Evolutionary conservation across 2,329 filamentous ascomycete species (phyloP).

Genomic region (Neospermospora avenae): DNA sequence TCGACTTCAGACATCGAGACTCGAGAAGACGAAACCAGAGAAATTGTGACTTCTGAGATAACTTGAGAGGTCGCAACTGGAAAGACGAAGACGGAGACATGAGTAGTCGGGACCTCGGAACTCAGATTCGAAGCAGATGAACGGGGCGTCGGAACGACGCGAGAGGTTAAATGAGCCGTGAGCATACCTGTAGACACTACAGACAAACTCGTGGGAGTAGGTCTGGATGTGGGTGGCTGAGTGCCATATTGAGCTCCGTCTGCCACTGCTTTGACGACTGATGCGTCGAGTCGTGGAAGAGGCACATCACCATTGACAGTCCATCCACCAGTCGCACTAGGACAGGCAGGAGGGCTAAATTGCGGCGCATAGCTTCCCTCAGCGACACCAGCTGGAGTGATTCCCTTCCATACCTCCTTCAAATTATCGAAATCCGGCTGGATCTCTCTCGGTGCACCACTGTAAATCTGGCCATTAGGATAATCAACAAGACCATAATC

Average conservation of each 20-base stretch:
- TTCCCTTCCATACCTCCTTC: constrained; percentile 69
- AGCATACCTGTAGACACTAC: constrained; percentile 1
- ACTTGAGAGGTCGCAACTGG: too few species aligned
- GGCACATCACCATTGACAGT: constrained; percentile 64
- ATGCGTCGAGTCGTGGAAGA: constrained; percentile 61
- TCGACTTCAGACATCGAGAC: too few species aligned
- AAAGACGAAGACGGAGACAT: too few species aligned
- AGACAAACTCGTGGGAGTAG: background rate
- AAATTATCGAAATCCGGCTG: constrained; percentile 76
- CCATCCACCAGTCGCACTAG: constrained; percentile 69
- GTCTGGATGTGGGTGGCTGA: background rate
- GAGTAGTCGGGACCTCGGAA: too few species aligned
- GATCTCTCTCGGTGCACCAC: constrained; percentile 64
- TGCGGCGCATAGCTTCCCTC: constrained; percentile 60
- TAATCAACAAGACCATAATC: constrained; percentile 80
- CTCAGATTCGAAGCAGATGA: background rate
- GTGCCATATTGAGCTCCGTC: background rate
- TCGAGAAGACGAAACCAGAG: too few species aligned
- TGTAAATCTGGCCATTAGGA: constrained; percentile 54
- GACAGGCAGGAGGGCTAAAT: constrained; percentile 65
- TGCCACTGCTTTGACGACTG: constrained; percentile 12
- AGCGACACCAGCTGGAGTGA: constrained; percentile 61
- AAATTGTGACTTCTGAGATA: too few species aligned
- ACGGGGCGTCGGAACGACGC: background rate
- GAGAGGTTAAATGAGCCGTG: background rate